These are phyloP conservation scores for Arabidopsis lyrata DNA, from an alignment of 441 rosid genomes.

Conservation along the genomic window DNA sequence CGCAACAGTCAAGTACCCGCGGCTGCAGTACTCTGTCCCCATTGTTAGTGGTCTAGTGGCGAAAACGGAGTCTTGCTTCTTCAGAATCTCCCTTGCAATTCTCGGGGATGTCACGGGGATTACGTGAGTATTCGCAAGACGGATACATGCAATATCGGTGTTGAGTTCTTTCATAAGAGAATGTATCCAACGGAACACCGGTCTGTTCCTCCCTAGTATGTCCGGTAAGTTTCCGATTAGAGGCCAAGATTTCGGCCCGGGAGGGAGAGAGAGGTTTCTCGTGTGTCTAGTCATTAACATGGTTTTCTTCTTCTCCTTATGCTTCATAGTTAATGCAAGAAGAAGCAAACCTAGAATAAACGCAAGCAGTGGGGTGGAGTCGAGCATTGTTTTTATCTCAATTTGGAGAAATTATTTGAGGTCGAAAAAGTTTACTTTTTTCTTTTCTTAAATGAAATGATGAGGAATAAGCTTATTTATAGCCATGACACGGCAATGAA, in stretches of 20 bases:
- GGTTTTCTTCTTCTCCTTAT: slow-evolving; percentile 10
- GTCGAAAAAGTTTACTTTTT: neutral
- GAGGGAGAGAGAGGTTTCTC: slow-evolving; percentile 44
- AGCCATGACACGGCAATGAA: neutral
- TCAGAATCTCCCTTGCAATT: slow-evolving; percentile 52
- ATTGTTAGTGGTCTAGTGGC: slow-evolving; percentile 49
- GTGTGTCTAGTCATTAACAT: neutral
- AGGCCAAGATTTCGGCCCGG: slow-evolving; percentile 53
- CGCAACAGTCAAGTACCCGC: slow-evolving; percentile 46
- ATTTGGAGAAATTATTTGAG: neutral
- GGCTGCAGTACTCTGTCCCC: slow-evolving; percentile 38
- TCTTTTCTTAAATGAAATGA: neutral
- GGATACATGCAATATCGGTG: slow-evolving; percentile 56
- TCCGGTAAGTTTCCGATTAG: slow-evolving; percentile 50
- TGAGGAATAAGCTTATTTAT: neutral
- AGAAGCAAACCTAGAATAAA: slow-evolving; percentile 22
- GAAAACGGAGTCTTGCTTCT: slow-evolving; percentile 52
- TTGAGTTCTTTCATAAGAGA: slow-evolving; percentile 48
- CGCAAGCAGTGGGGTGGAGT: slow-evolving; percentile 23
- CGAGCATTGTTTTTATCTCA: neutral
- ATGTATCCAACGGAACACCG: slow-evolving; percentile 54
- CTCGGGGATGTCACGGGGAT: slow-evolving; percentile 53
- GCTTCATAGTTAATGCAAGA: slow-evolving; percentile 18
- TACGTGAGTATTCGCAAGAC: slow-evolving; percentile 49
- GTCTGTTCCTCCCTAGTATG: slow-evolving; percentile 40